Evolutionary conservation across 1,284 basidiomycete species (phyloP), one percentile per base, ranked within the genome.

Genomic region (Ganoderma leucocontextum): DNA sequence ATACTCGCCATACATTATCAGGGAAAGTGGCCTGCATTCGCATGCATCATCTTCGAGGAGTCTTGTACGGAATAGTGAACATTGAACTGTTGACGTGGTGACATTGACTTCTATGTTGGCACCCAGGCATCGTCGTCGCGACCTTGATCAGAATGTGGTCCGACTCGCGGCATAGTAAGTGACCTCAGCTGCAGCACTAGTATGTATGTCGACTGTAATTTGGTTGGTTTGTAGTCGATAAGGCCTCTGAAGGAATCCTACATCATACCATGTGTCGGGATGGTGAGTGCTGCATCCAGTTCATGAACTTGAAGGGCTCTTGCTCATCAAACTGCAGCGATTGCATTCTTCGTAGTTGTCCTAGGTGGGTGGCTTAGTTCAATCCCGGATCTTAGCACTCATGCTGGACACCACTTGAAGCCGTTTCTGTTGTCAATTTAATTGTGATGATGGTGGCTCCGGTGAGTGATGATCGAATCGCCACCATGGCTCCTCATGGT

Each of bases 201-300:
- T 29, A 29, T 29, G 29, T 29, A 60, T n/a, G 6, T 47, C 17
- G 19, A 47, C 19, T 47, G 1, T 49, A 49, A 22, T 49, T 49
- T 49, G 44, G 8, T 25, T 33, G 49, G 7, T 8, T 2, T 33
- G 15, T 4, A 49, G 33, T 33, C 17, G 25, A 44, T 2, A 6
- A 29, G 25, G 25, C 13, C 8, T 44, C 17, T 8, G 19, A 25
- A 10, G 60, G 60, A 10, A 36, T 44, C 25, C 9, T 62, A 4
- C 22, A 35, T 35, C 60, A 19, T 10, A 62, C 60, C 5, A 19
- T 49, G 42, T 62, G 49, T 41, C 22, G 60, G 9, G 60, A 62
- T 17, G 44, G 59, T 44, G 10, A 25, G 59, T 44, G 9, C 15
- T 29, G 7, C n/a, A 22, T 33, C 36, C 7, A 9, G 35, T 25